These are phyloP conservation scores for Lolium rigidum DNA, from an alignment of 176 grass and related monocot species.

Conservation along the genomic window DNA sequence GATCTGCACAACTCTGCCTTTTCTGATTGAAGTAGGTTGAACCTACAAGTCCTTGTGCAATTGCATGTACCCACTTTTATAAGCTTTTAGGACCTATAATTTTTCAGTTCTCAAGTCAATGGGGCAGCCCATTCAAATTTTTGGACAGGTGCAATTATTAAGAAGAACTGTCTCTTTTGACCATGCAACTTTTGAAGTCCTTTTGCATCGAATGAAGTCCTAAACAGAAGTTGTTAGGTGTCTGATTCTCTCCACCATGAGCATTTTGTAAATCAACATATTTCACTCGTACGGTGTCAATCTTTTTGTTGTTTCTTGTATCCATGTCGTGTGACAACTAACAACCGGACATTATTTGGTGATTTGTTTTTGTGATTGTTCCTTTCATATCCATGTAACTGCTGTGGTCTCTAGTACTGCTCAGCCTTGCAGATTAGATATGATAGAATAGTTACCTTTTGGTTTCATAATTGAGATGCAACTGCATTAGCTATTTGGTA, in stretches of 20 bases:
- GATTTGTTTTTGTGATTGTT: slow-evolving; percentile 8
- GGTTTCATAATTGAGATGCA: slow-evolving; percentile 12
- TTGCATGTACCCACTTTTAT: background rate
- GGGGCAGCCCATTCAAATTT: background rate
- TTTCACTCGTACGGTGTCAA: background rate
- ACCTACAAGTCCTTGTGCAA: background rate
- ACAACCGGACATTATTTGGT: background rate
- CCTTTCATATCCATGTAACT: slow-evolving; percentile 12
- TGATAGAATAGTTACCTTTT: background rate
- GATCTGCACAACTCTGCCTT: slow-evolving; percentile 15
- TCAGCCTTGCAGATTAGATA: slow-evolving; percentile 7
- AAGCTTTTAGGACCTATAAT: slow-evolving; percentile 19
- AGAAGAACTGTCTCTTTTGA: slow-evolving; percentile 28
- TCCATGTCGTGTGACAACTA: background rate
- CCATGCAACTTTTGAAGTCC: background rate
- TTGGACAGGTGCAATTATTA: slow-evolving; percentile 6
- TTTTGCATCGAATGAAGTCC: slow-evolving; percentile 19
- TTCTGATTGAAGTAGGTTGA: background rate
- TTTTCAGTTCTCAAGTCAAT: slow-evolving; percentile 28
- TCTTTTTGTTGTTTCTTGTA: slow-evolving; percentile 21
- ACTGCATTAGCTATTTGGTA: slow-evolving; percentile 7
- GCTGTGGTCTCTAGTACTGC: background rate
- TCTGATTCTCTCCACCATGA: slow-evolving; percentile 2
- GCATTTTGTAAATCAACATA: slow-evolving; percentile 2
- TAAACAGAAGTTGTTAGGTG: slow-evolving; percentile 22